phyloP scores from a whole-genome alignment of 2,329 filamentous ascomycete genomes.

The Fusarium temperatum region DNA sequence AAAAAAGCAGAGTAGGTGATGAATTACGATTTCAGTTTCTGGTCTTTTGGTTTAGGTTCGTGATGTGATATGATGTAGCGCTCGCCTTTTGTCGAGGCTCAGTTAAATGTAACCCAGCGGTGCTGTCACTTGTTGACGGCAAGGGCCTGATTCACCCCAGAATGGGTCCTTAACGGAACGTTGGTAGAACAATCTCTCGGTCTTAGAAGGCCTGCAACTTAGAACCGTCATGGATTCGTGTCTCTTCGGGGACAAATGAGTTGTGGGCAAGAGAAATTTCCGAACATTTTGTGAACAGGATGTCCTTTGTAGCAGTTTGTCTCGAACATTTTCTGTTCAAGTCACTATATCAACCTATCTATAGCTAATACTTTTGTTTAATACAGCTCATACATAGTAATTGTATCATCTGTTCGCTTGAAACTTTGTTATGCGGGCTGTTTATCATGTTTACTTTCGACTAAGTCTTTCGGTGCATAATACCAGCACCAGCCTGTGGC shows the following conservation, averaged over 20 bases:
- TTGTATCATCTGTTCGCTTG: not conserved
- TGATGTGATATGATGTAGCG: conserved; percentile 13
- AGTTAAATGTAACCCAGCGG: conserved; percentile 63
- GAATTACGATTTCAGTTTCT: conserved; percentile 36
- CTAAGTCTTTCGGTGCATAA: conserved; percentile 43
- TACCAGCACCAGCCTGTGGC: conserved; percentile 46
- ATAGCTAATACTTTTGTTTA: not conserved
- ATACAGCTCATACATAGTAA: not conserved
- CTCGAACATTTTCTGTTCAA: not conserved
- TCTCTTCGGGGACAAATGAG: conserved; percentile 44
- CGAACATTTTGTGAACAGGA: conserved; percentile 46
- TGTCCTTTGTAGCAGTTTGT: not conserved
- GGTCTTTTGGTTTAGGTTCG: conserved; percentile 17
- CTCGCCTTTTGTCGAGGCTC: not conserved
- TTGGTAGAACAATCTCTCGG: conserved; percentile 68
- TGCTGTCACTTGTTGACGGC: conserved; percentile 78
- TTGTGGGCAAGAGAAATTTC: conserved; percentile 54
- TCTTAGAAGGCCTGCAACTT: conserved; percentile 52
- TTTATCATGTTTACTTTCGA: not conserved
- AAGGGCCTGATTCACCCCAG: conserved; percentile 74
- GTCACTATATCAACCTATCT: not conserved
- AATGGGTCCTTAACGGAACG: conserved; percentile 83
- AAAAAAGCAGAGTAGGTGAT: conserved; percentile 41
- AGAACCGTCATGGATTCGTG: conserved; percentile 36
- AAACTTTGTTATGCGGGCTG: not conserved